Percentiles rank a stretch among this genome's conserved stretches.
phyloP scores from a whole-genome alignment of 495 filamentous ascomycete species.

The Lophiostoma macrostomum region DNA sequence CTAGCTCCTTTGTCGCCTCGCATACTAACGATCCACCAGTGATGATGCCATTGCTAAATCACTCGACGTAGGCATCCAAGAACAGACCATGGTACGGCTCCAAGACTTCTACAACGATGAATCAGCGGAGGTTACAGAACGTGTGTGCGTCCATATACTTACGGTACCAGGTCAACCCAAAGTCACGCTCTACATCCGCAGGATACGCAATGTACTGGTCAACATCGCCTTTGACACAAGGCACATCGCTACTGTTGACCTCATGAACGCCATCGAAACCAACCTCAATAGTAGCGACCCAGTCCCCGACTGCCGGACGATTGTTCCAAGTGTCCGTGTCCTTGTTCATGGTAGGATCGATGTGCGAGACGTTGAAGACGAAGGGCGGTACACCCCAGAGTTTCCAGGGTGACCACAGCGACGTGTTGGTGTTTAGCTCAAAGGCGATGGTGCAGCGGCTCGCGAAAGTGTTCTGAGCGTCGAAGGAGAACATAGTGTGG shows the following conservation, averaged over 20 bases:
- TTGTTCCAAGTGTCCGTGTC: conserved; percentile 29
- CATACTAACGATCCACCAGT: not conserved
- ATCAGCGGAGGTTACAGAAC: too few relatives aligned
- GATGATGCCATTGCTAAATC: too few relatives aligned
- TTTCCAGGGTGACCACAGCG: not conserved
- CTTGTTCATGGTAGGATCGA: conserved; percentile 7
- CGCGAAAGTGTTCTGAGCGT: conserved; percentile 14
- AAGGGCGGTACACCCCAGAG: conserved; percentile 9
- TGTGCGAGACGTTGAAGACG: conserved; percentile 16
- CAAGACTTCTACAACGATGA: too few relatives aligned
- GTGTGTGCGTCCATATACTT: too few relatives aligned
- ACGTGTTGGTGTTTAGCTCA: not conserved
- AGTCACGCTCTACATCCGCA: not conserved
- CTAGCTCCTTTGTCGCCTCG: not conserved
- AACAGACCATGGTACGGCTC: too few relatives aligned
- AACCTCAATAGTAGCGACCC: conserved; percentile 17
- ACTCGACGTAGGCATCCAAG: too few relatives aligned
- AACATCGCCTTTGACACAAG: conserved; percentile 1
- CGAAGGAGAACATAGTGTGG: conserved; percentile 27
- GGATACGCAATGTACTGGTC: conserved; percentile 19
- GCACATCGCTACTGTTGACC: not conserved
- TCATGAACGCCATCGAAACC: not conserved
- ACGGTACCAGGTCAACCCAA: conserved; percentile 24
- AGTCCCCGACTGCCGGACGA: not conserved
- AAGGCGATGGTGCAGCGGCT: conserved; percentile 19